A percentile compares a stretch with the other conserved stretches of the same genome.
phyloP scores from a whole-genome alignment of 768 basidiomycete species.

The Russula compacta region DNA sequence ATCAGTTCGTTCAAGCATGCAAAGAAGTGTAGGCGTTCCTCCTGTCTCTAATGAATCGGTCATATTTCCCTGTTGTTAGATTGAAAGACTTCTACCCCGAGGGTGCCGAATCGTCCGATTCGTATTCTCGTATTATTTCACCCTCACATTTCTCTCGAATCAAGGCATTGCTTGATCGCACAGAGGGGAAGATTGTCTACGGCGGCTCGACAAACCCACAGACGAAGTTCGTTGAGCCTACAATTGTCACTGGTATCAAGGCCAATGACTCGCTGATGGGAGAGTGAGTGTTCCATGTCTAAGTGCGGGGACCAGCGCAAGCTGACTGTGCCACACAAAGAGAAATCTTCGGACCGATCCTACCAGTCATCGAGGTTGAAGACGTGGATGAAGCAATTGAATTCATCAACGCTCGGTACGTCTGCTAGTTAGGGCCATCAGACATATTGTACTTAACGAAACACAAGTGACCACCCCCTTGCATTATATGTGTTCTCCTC shows the following conservation, averaged over 20 bases:
- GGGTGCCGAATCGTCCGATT: slow-evolving; percentile 34
- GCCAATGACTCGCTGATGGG: slow-evolving; percentile 65
- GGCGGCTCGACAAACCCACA: slow-evolving; percentile 55
- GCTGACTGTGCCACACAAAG: slow-evolving; percentile 29
- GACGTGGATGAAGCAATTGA: slow-evolving; percentile 61
- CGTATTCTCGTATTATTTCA: slow-evolving; percentile 45
- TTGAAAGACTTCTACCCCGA: slow-evolving; percentile 48
- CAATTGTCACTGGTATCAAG: slow-evolving; percentile 55
- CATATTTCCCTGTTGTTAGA: slow-evolving; percentile 25
- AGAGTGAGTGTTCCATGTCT: slow-evolving; percentile 40
- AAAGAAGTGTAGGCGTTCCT: slow-evolving; percentile 32
- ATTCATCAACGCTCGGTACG: slow-evolving; percentile 50
- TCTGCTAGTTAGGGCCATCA: not conserved
- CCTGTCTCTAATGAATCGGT: not conserved
- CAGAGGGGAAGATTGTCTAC: slow-evolving; percentile 53
- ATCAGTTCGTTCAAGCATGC: slow-evolving; percentile 32
- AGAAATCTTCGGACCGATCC: slow-evolving; percentile 77
- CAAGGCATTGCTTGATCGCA: slow-evolving; percentile 51
- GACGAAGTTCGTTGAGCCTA: slow-evolving; percentile 61
- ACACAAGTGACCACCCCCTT: slow-evolving; percentile 59
- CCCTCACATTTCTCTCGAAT: slow-evolving; percentile 48
- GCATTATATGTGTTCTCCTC: slow-evolving; percentile 70
- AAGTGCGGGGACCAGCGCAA: not conserved
- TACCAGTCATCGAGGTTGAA: slow-evolving; percentile 69
- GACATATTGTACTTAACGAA: not conserved